Evolutionary conservation across 108 stramenopile species (phyloP).

Genomic region (Pinguiococcus pyrenoidosus): DNA sequence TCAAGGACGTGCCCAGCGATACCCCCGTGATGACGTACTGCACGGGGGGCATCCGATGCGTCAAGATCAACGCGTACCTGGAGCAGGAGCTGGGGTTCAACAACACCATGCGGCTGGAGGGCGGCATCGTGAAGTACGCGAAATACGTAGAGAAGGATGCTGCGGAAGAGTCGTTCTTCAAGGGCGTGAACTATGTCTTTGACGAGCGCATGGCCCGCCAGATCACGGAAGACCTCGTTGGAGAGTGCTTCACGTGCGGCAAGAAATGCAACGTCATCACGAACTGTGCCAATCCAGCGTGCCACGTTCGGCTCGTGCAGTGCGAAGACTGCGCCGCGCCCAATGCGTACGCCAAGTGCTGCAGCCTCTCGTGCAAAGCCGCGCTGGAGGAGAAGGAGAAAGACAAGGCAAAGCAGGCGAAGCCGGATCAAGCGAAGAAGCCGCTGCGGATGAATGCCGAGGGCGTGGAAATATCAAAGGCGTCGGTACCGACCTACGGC

Average conservation of each 20-base stretch:
- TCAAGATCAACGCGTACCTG: constrained; percentile 80
- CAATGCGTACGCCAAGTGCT: constrained; percentile 57
- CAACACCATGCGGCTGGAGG: constrained; percentile 74
- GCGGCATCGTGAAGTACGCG: constrained; percentile 85
- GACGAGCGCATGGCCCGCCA: constrained; percentile 75
- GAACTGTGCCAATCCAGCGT: constrained; percentile 75
- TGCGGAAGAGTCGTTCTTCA: constrained; percentile 61
- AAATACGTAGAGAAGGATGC: constrained; percentile 49
- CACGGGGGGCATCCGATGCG: constrained; percentile 82
- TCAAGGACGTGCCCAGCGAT: constrained; percentile 64
- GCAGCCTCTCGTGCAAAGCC: constrained; percentile 58
- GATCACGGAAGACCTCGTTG: constrained; percentile 76
- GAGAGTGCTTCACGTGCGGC: constrained; percentile 71
- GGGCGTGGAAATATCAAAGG: background rate
- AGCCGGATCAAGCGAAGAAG: background rate
- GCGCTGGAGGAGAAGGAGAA: background rate
- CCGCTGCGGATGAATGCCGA: background rate
- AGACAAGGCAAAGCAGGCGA: background rate
- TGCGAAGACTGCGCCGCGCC: constrained; percentile 53
- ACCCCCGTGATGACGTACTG: constrained; percentile 83
- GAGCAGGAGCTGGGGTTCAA: constrained; percentile 83
- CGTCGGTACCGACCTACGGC: background rate
- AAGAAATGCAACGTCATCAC: constrained; percentile 57
- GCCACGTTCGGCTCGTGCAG: constrained; percentile 80
- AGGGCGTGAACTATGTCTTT: constrained; percentile 93